A percentile compares a stretch with the other conserved stretches of the same genome.
phyloP scores from a whole-genome alignment of 2,329 filamentous ascomycete genomes.

The Apiospora sp. region DNA sequence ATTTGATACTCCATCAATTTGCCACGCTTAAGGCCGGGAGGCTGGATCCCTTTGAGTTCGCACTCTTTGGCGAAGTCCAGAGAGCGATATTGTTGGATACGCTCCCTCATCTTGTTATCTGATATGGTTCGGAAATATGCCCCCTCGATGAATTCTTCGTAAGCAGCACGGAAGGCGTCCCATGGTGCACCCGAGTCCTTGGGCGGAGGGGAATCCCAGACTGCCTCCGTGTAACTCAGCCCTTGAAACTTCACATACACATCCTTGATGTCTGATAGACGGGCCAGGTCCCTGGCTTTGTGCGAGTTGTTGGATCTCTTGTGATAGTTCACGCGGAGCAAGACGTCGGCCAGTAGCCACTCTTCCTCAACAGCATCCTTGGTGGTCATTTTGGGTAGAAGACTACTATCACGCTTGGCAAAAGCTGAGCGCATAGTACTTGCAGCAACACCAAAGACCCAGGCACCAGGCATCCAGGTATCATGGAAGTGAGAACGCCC shows the following conservation, averaged over 20 bases:
- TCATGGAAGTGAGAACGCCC: constrained; percentile 81
- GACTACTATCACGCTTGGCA: constrained; percentile 70
- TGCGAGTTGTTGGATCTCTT: constrained; percentile 59
- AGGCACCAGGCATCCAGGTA: constrained; percentile 86
- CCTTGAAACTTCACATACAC: constrained; percentile 93
- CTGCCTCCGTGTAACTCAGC: constrained; percentile 86
- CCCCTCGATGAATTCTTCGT: constrained; percentile 84
- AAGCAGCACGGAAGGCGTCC: constrained; percentile 82
- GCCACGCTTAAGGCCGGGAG: constrained; percentile 75
- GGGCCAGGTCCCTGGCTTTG: constrained; percentile 74
- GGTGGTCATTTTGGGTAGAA: constrained; percentile 72
- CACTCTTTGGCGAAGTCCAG: constrained; percentile 71
- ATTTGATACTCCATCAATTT: constrained; percentile 93
- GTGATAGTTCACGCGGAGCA: constrained; percentile 79
- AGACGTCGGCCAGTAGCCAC: constrained; percentile 83
- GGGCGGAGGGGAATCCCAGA: constrained; percentile 85
- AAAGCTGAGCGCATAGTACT: constrained; percentile 76
- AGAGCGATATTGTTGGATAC: constrained; percentile 72
- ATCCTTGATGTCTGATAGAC: constrained; percentile 75
- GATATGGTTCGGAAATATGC: constrained; percentile 70
- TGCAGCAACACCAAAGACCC: constrained; percentile 79
- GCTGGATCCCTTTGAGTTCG: constrained; percentile 72
- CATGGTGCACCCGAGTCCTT: constrained; percentile 72
- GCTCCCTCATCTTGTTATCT: constrained; percentile 68
- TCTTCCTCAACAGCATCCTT: constrained; percentile 89